Evolutionary conservation across 441 rosid genomes (phyloP), one percentile per base, ranked within the genome.

Genomic region (Populus hybrid): DNA sequence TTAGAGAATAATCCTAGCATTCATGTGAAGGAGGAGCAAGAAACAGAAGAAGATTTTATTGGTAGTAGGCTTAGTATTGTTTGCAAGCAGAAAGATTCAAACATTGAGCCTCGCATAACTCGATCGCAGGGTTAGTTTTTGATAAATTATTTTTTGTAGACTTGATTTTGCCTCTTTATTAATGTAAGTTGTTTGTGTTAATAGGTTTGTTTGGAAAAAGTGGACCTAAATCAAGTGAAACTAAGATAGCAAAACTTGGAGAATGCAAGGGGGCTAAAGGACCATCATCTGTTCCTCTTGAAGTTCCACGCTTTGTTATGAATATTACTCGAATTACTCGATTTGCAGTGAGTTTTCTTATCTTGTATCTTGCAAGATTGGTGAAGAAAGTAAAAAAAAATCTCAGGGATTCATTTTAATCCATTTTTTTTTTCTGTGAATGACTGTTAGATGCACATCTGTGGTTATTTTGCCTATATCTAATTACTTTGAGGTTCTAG

Each of bases 11-110:
- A 40, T 14, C 50, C 4, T 36, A 38, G 35, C 7, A 38, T 21
- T 53, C 50, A 3, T 11, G 79, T 82, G 63, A 77, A 82, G 78
- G 65, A 40, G 16, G 86, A 77, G 75, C 18, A 4, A 46, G 57
- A 46, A 14, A 46, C 2, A 46, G 57, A 46, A 14, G 57, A 46
- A 46, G 57, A 14, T 12, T 46, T 46, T 14, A 46, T 46, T 12
- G 57, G 20, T 46, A 14, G 57, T 46, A 1, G 57, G 57, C 57
- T 6, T 46, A 4, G 20, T 14, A 46, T 10, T 10, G 34, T 42
- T 34, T 38, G 69, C 67, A 70, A 81, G 80, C 67, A 77, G 70
- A 81, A 80, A 67, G 75, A 24, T n/a, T 40, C 61, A 1, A 79
- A 30, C 57, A 72, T 16, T 12, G 59, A 38, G 10, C 78, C 30